Base-by-base conservation (phyloP, 192 early-diverging fungal species). In the Backusella psychrophila region DNA sequence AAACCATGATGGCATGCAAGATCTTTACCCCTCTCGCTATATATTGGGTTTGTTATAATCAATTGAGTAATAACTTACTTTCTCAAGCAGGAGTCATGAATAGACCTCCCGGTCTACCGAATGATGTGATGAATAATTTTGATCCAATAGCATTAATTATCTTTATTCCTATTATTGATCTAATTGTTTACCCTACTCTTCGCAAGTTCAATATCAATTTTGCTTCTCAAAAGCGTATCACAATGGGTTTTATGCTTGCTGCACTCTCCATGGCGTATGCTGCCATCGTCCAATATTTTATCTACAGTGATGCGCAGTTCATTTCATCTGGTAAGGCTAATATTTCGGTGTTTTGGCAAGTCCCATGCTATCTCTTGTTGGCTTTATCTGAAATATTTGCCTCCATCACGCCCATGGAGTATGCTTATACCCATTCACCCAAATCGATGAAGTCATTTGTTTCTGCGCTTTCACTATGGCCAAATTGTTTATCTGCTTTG, bases 41-140 rank as follows among this genome's bases (percentile, higher is more conserved):
- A 36, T 91, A 86, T 76, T 91, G 90, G 90, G 86, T 91, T 29
- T 86, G 87, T 81, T 91, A 91, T 74, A 84, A 78, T n/a, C 85
- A 91, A 39, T 85, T 91, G 41, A 85, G 82, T 34, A 91, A 89
- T 81, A 91, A 91, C 72, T 71, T 91, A 69, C 70, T 89, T 12
- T 89, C 88, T 73, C 90, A 91, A 77, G 85, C 90, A 4, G 87
- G 84, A 33, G 78, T 81, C 59, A 86, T 91, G 87, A 83, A 39
- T 31, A 67, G 85, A 9, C 80, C 87, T 2, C 81, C 83, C 23
- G 73, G 68, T 46, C 80, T 91, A 11, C 90, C 90, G 1, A 91
- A 89, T 78, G 86, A 91, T 72, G 86, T 91, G 41, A 88, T 91
- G 86, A 81, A 86, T 78, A 89, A 88, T 73, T 80, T 82, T 71